phyloP scores from a whole-genome alignment of 2,329 filamentous ascomycete species.

The Monosporascus sp. region DNA sequence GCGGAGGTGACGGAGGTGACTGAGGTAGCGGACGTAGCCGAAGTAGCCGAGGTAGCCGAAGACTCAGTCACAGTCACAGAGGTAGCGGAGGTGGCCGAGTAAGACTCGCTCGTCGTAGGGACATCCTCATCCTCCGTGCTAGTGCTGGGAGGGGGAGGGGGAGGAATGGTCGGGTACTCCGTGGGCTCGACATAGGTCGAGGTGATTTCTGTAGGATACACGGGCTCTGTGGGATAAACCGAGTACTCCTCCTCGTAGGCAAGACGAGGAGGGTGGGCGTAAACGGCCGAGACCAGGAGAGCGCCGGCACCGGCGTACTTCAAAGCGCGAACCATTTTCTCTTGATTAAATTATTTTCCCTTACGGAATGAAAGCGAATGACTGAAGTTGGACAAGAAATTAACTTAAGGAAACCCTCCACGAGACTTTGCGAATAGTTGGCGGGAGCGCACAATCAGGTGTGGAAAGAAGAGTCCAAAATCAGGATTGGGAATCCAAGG shows the following conservation, averaged over 20 bases:
- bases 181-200: background rate
- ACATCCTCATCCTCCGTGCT: background rate
- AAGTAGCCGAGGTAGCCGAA: background rate
- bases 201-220: background rate
- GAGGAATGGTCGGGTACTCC: background rate
- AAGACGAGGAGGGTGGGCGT: slow-evolving; percentile 9
- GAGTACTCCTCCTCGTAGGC: slow-evolving; percentile 6
- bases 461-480: slow-evolving; percentile 4
- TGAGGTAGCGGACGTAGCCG: background rate
- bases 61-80: background rate
- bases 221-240: background rate
- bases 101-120: background rate
- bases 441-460: slow-evolving; percentile 7
- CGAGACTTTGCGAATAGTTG: slow-evolving; percentile 5
- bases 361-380: slow-evolving; percentile 19
- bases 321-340: slow-evolving; percentile 24
- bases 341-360: slow-evolving; percentile 13
- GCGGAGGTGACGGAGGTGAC: background rate
- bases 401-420: slow-evolving; percentile 1
- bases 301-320: slow-evolving; percentile 27
- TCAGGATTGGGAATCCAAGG: slow-evolving; percentile 1
- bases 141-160: background rate
- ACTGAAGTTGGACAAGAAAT: slow-evolving; percentile 22
- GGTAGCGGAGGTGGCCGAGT: background rate
- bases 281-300: slow-evolving; percentile 23